Evolutionary conservation across 2,329 filamentous ascomycete species (phyloP), one percentile per base, ranked within the genome.

Genomic region (Teratosphaeria destructans): DNA sequence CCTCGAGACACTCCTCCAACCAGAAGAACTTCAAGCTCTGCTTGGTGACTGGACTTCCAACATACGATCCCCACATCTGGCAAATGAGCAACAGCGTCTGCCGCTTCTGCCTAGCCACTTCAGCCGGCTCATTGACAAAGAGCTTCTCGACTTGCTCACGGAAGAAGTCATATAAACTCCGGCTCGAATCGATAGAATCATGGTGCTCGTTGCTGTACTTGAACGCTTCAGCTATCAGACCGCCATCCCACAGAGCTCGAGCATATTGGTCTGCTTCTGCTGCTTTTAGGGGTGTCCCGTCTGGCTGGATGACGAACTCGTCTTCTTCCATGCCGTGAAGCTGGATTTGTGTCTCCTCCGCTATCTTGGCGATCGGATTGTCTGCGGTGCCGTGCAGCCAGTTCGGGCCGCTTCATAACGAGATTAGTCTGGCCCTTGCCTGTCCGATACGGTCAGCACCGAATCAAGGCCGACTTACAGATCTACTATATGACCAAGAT

Each of bases 1-100:
- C 87, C 68, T 90, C 87, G 57, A 90, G 85, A 64, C 86, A 89
- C 72, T 90, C 86, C 69, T 91, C 88, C 5, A 91, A 70, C 86
- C 87, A 90, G 70, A 90, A 88, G 74, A 84, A 90, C 74, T 85
- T 88, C 35, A 90, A 75, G 65, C 86, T 89, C 70, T 91, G 88
- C 29, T 69, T 80, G 57, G 78, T 74, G 8, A 88, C 77, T 0
- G 83, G 80, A 60, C 81, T 86, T 14, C 88, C 88, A 5, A 90
- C 80, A 68, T 88, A 90, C 0, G 82, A 82, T 2, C 87, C 87
- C 86, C 87, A 90, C 66, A 84, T 79, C 65, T 86, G 82, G 3
- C 83, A 82, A 66, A 83, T 76, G 52, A 82, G 75, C 5, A 85
- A 68, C 37, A 65, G 76, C 67, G 47, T 81, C 72, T 55, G 78